phyloP scores from a whole-genome alignment of 352 stramenopile species.

The Pythium periplocum region DNA sequence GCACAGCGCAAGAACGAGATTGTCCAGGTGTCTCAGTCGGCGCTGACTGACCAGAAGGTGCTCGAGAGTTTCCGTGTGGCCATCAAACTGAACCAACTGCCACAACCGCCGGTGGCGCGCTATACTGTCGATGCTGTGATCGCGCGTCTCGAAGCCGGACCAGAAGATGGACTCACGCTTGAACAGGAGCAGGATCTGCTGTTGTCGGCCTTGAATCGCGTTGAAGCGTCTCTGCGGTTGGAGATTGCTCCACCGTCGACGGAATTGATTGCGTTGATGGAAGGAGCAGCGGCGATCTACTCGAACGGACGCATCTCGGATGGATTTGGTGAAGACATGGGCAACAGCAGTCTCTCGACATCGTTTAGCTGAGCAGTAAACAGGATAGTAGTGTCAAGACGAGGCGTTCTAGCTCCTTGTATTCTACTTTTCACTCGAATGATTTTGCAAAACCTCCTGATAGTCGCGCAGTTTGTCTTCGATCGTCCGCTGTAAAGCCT shows the following conservation, averaged over 20 bases:
- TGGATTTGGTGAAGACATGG: no score
- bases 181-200: constrained; percentile 58
- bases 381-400: no score
- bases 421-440: no score
- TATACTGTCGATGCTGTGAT: constrained; percentile 39
- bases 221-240: constrained; percentile 42
- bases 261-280: constrained; percentile 64
- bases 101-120: constrained; percentile 15
- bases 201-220: constrained; percentile 30
- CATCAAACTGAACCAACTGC: constrained; percentile 39
- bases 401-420: no score
- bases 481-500: constrained; percentile 12
- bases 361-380: no score
- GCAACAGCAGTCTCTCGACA: no score
- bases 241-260: constrained; percentile 46
- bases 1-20: constrained; percentile 78
- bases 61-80: constrained; percentile 42
- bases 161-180: constrained; percentile 36
- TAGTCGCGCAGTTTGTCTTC: constrained; percentile 19
- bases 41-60: constrained; percentile 51
- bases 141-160: constrained; percentile 39
- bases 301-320: no score
- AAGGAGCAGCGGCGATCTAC: constrained; percentile 12
- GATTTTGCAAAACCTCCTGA: constrained; percentile 1
- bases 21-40: constrained; percentile 35